Percentiles rank a stretch among this genome's conserved stretches.
phyloP scores from a whole-genome alignment of 805 yeast species.

The Candida broadrunensis region DNA sequence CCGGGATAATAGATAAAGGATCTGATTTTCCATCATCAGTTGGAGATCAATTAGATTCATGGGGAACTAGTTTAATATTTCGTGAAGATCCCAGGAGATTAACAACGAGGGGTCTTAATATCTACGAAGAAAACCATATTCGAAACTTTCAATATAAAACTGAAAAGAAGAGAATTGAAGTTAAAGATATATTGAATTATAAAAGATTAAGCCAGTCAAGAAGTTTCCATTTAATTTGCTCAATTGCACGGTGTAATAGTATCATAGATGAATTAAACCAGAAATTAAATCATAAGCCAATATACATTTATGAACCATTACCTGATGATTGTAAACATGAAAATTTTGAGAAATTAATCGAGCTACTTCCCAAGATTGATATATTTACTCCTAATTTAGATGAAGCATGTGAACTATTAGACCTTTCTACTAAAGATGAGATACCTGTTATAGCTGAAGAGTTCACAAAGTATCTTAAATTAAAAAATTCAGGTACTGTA shows the following conservation, averaged over 20 bases:
- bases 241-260: constrained; percentile 57
- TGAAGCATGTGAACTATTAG: constrained; percentile 71
- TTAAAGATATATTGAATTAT: constrained; percentile 48
- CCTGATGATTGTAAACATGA: constrained; percentile 69
- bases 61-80: constrained; percentile 62
- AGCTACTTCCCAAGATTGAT: constrained; percentile 45
- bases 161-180: constrained; percentile 58
- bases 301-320: constrained; percentile 79
- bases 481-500: constrained; percentile 48
- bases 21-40: constrained; percentile 62
- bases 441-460: constrained; percentile 33
- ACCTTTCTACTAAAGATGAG: constrained; percentile 41
- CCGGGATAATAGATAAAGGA: constrained; percentile 80
- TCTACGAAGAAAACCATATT: constrained; percentile 60
- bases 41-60: constrained; percentile 43
- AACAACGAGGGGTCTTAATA: constrained; percentile 83
- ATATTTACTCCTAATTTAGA: constrained; percentile 81
- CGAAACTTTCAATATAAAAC: constrained; percentile 56
- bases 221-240: constrained; percentile 71
- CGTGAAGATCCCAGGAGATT: constrained; percentile 50
- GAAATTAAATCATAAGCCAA: constrained; percentile 23
- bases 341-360: constrained; percentile 28
- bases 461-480: constrained; percentile 40
- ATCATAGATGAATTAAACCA: constrained; percentile 38
- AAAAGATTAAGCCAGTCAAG: constrained; percentile 31